A percentile compares a stretch with the other conserved stretches of the same genome.
phyloP scores from a whole-genome alignment of 768 basidiomycete genomes.

The Podaxis mareebaensis region DNA sequence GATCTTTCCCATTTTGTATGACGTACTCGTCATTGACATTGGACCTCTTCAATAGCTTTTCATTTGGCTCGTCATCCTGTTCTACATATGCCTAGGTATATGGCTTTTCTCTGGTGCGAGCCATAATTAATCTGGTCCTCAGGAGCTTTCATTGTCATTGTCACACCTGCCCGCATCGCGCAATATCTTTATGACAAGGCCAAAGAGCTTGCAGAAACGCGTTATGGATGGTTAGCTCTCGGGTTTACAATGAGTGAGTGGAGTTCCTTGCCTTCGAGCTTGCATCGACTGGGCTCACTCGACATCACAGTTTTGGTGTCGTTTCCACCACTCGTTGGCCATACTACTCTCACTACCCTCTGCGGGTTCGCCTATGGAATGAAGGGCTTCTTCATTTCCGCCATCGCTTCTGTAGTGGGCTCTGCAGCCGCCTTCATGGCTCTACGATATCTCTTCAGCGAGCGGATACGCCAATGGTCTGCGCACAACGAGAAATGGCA shows the following conservation, averaged over 20 bases:
- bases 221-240: constrained; percentile 64
- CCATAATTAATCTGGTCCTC: not conserved
- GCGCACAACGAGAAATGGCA: constrained; percentile 70
- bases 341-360: constrained; percentile 64
- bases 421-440: constrained; percentile 61
- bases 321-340: constrained; percentile 66
- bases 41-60: constrained; percentile 43
- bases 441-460: constrained; percentile 59
- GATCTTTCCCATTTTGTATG: not conserved
- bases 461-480: constrained; percentile 60
- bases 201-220: constrained; percentile 56
- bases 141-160: constrained; percentile 45
- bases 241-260: constrained; percentile 50
- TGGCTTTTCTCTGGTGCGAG: not conserved
- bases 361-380: constrained; percentile 86
- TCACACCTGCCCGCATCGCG: constrained; percentile 65
- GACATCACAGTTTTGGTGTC: constrained; percentile 43
- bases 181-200: constrained; percentile 74
- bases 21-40: constrained; percentile 9
- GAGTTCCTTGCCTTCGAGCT: not conserved
- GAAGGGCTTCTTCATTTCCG: constrained; percentile 70
- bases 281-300: not conserved
- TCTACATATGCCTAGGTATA: constrained; percentile 51
- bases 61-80: constrained; percentile 57
- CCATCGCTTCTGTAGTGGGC: constrained; percentile 60